A percentile compares a stretch with the other conserved stretches of the same genome.
Evolutionary conservation across 2,329 filamentous ascomycete genomes (phyloP).

Genomic region (Periconia sp.): DNA sequence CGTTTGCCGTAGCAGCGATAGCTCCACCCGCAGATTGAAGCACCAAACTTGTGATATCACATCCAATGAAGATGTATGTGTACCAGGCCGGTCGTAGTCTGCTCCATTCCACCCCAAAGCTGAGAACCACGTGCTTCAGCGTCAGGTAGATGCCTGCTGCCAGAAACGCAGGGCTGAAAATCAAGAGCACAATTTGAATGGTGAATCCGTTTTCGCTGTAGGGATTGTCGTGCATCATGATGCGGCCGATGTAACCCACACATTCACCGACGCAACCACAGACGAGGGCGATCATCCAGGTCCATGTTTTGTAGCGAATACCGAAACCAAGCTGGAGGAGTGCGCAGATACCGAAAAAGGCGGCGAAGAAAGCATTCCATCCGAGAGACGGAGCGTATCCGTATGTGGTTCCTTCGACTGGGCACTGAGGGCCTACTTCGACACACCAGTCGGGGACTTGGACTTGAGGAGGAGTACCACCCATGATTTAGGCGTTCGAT

Average conservation of each 20-base stretch:
- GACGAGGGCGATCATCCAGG: conserved; percentile 56
- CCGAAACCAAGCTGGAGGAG: conserved; percentile 58
- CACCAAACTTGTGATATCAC: conserved; percentile 61
- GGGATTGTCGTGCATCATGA: conserved; percentile 60
- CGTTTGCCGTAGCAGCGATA: conserved; percentile 58
- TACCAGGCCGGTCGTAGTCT: conserved; percentile 49
- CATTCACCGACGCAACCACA: conserved; percentile 58
- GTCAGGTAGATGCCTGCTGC: conserved; percentile 62
- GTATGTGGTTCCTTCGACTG: conserved; percentile 56
- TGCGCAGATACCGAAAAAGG: conserved; percentile 56
- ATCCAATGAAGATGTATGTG: conserved; percentile 64
- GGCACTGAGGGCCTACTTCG: conserved; percentile 40
- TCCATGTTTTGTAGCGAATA: conserved; percentile 59
- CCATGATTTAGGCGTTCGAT: too few species aligned
- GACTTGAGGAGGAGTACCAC: conserved; percentile 6
- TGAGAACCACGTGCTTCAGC: conserved; percentile 60
- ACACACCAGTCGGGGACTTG: conserved; percentile 18
- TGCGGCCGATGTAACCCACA: conserved; percentile 62
- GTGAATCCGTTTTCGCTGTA: conserved; percentile 56
- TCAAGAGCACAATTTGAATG: conserved; percentile 61
- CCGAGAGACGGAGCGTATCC: conserved; percentile 58
- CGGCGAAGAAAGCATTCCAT: conserved; percentile 58
- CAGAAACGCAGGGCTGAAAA: conserved; percentile 63
- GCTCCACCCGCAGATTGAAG: conserved; percentile 63
- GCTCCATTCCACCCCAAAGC: conserved; percentile 51